phyloP scores from a whole-genome alignment of 1,284 basidiomycete genomes.

The Rhodotorula sp. region DNA sequence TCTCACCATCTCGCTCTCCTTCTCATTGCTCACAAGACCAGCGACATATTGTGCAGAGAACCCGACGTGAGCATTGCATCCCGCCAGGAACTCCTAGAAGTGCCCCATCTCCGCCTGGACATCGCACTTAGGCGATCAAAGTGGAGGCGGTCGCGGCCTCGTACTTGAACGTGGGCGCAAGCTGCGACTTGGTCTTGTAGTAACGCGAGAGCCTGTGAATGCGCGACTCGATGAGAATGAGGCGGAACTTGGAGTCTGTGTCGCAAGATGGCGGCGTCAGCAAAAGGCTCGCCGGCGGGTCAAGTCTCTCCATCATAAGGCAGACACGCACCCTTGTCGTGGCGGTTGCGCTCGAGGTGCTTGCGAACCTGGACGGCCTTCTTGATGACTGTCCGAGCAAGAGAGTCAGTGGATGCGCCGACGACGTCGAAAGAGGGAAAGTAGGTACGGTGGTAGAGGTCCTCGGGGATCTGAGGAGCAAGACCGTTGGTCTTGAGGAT shows the following conservation, averaged over 20 bases:
- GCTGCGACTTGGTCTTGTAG: slow-evolving; percentile 98
- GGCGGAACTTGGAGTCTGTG: slow-evolving; percentile 79
- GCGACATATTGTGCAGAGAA: too few species aligned
- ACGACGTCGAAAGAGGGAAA: slow-evolving; percentile 63
- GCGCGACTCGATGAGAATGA: slow-evolving; percentile 86
- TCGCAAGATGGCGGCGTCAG: too few species aligned
- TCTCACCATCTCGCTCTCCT: too few species aligned
- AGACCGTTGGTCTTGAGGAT: slow-evolving; percentile 86
- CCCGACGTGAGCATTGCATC: too few species aligned
- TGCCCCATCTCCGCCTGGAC: too few species aligned
- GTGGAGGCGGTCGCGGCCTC: slow-evolving; percentile 87
- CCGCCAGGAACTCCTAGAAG: too few species aligned
- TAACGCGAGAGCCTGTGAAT: slow-evolving; percentile 94
- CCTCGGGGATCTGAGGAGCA: slow-evolving; percentile 82
- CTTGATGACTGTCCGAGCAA: slow-evolving; percentile 90
- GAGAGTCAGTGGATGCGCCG: slow-evolving; percentile 64
- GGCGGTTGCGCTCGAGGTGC: slow-evolving; percentile 97
- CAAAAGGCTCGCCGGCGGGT: too few species aligned
- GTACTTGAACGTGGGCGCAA: slow-evolving; percentile 94
- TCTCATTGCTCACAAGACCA: too few species aligned
- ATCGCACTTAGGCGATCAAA: slow-evolving; percentile 41
- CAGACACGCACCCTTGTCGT: slow-evolving; percentile 67
- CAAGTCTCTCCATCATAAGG: too few species aligned
- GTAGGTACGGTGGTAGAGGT: slow-evolving; percentile 63
- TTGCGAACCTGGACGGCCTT: slow-evolving; percentile 99